These are phyloP conservation scores for Breviolum minutum DNA, from an alignment of 73 alveolate species.

Conservation along the genomic window DNA sequence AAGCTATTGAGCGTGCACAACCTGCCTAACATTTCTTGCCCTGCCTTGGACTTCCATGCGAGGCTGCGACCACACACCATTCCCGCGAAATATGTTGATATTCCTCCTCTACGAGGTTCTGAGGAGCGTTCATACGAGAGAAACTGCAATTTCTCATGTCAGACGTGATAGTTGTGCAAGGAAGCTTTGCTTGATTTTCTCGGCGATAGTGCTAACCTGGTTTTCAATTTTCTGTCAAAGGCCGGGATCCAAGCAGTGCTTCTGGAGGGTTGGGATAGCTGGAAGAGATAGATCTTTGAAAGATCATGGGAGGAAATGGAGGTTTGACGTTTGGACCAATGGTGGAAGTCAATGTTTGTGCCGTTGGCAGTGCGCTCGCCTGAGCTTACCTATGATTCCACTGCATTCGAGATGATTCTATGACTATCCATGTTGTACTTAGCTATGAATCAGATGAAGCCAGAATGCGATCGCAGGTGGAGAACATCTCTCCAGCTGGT, in stretches of 20 bases:
- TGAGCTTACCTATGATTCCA: too few relatives aligned
- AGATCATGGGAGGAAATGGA: too few relatives aligned
- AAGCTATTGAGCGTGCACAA: not conserved
- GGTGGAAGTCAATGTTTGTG: too few relatives aligned
- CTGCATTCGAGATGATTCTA: too few relatives aligned
- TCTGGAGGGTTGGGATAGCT: too few relatives aligned
- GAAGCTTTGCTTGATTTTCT: constrained; percentile 77
- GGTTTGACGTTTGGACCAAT: not conserved
- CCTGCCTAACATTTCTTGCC: not conserved
- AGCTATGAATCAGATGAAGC: too few relatives aligned
- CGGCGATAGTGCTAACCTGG: constrained; percentile 35
- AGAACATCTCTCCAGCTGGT: constrained; percentile 73
- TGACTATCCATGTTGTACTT: not conserved
- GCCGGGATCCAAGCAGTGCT: not conserved
- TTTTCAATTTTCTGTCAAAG: constrained; percentile 75
- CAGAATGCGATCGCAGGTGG: constrained; percentile 14
- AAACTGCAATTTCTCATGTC: not conserved
- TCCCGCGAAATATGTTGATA: constrained; percentile 65
- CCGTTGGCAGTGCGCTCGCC: too few relatives aligned
- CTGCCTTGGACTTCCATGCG: too few relatives aligned
- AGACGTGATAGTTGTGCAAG: not conserved
- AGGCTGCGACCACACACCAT: constrained; percentile 88
- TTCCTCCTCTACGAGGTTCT: constrained; percentile 79
- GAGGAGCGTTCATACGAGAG: constrained; percentile 20
- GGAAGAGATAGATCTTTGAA: not conserved